Evolutionary conservation across 345 rosid genomes (phyloP).

Genomic region (Hibiscus trionum): DNA sequence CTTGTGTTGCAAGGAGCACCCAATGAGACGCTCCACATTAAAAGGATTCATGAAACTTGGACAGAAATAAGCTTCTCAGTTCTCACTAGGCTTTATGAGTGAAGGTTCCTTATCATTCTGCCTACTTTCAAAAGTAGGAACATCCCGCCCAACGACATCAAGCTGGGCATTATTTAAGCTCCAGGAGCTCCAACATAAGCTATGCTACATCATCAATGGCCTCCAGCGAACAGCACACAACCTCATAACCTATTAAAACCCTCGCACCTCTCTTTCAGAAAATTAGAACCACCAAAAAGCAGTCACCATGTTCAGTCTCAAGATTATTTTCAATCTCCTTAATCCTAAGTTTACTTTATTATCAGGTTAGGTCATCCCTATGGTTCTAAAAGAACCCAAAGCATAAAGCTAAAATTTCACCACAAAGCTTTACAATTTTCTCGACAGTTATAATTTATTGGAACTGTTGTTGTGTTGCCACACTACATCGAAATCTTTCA

Average conservation of each 20-base stretch:
- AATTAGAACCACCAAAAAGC: neutral
- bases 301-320: neutral
- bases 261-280: neutral
- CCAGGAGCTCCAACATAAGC: neutral
- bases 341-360: neutral
- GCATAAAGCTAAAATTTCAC: neutral
- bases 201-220: neutral
- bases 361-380: neutral
- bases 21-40: neutral
- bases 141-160: neutral
- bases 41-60: neutral
- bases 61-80: neutral
- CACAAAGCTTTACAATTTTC: neutral
- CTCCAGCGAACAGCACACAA: neutral
- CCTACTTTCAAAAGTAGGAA: neutral
- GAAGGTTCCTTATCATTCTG: constrained; percentile 2
- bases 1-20: neutral
- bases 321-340: neutral
- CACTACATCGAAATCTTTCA: neutral
- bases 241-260: neutral
- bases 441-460: neutral
- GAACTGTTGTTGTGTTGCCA: neutral
- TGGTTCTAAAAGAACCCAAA: neutral
- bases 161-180: neutral
- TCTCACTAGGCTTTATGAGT: neutral